These are phyloP conservation scores for Polyporus arcularius DNA, from an alignment of 768 basidiomycete genomes.

Conservation along the genomic window DNA sequence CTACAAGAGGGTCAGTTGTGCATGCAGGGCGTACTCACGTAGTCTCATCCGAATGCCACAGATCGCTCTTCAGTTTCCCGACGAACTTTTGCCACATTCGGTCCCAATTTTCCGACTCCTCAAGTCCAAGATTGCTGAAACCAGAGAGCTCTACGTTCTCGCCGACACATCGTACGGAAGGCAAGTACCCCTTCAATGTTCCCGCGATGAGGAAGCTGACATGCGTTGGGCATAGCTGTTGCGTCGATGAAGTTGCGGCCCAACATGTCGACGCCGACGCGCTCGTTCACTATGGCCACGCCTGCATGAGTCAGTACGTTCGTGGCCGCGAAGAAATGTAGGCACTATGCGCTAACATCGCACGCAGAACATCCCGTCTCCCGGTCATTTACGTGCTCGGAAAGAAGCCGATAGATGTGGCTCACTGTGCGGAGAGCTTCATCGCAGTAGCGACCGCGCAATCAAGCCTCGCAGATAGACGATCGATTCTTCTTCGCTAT, in stretches of 20 bases:
- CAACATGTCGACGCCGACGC: constrained; percentile 92
- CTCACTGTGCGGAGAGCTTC: constrained; percentile 49
- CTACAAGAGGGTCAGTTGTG: constrained; percentile 62
- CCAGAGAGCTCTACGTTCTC: constrained; percentile 79
- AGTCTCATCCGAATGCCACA: too few species aligned
- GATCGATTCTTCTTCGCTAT: constrained; percentile 59
- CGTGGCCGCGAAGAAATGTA: not conserved
- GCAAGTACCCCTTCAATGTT: constrained; percentile 43
- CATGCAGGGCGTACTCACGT: not conserved
- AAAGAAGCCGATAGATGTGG: constrained; percentile 61
- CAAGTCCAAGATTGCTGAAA: constrained; percentile 47
- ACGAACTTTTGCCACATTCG: constrained; percentile 85
- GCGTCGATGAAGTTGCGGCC: constrained; percentile 94
- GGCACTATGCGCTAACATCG: not conserved
- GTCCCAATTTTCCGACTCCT: constrained; percentile 79
- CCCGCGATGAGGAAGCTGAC: not conserved
- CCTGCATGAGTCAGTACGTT: constrained; percentile 89
- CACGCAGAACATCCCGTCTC: constrained; percentile 73
- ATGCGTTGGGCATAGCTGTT: constrained; percentile 60
- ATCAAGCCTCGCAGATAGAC: constrained; percentile 6
- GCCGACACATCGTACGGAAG: constrained; percentile 98
- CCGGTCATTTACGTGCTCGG: constrained; percentile 94
- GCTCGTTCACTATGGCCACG: constrained; percentile 94
- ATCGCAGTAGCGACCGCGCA: constrained; percentile 31
- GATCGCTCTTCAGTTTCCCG: constrained; percentile 95